Conservation (phyloP, 2,329 filamentous ascomycete genomes). For the Cordyceps tenuipes region DNA sequence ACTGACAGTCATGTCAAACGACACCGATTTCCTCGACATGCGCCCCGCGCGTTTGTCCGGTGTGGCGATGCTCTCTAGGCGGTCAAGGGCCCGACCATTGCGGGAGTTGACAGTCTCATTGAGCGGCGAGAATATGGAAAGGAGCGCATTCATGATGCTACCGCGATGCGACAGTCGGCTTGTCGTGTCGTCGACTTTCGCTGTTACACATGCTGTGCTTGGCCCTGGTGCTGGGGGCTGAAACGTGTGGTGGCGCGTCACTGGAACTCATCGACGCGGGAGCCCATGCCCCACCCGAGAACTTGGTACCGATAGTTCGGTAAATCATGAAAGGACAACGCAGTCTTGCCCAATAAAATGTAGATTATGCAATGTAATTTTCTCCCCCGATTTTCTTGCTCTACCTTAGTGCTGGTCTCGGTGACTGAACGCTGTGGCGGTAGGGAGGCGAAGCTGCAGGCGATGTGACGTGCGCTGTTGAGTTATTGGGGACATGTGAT, state of each 20-base stretch:
- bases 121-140: conserved; percentile 9
- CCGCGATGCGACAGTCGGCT: background rate
- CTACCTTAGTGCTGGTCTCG: background rate
- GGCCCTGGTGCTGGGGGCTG: too few relatives aligned
- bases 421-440: background rate
- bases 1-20: conserved; percentile 11
- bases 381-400: background rate
- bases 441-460: background rate
- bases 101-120: conserved; percentile 2
- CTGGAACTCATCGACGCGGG: conserved; percentile 6
- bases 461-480: background rate
- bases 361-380: background rate
- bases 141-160: conserved; percentile 4
- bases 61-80: background rate
- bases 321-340: background rate
- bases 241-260: background rate
- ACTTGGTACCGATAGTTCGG: background rate
- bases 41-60: background rate
- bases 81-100: background rate
- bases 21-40: conserved; percentile 3
- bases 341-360: background rate
- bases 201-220: background rate
- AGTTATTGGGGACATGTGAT: background rate
- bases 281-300: background rate
- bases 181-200: background rate